Evolutionary conservation across 352 stramenopile species (phyloP), one percentile per base, ranked within the genome.

Genomic region (Pythium utonaiense): DNA sequence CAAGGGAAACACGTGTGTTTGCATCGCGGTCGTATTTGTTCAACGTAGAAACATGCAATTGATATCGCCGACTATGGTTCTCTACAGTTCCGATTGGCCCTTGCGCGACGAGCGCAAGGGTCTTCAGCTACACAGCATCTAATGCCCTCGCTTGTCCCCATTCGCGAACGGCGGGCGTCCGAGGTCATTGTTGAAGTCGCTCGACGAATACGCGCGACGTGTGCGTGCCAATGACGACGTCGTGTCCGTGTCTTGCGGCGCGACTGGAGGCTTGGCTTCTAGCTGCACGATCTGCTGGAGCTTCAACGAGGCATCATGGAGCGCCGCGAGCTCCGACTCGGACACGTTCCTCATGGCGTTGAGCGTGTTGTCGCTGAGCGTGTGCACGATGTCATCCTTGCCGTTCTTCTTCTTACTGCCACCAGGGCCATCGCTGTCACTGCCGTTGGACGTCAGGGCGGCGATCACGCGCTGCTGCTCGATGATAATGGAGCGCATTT

Each of bases 401-500:
- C 53, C 38, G 9, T 33, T 33, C 22, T 63, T 59, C 31, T 62
- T 68, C 16, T 14, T 47, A 0, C 45, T 27, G 14, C 30, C 40
- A 2, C 48, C 34, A 2, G 22, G 45, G 14, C 42, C 55, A 24
- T 79, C 71, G 44, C 62, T 79, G 36, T 79, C 71, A 31, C 65
- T 77, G 6, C 71, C 71, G 19, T 54, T 74, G 12, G 53, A 48
- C 3, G 71, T 74, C 3, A 79, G 38, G 3, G 64, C 71, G 4
- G 64, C 36, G 45, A 79, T 79, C 30, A 79, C 65, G 13, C 71
- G 71, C 62, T 79, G 71, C 57, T 79, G 71, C 60, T 79, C 71
- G 9, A 79, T 64, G 57, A 79, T 79, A 56, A 79, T 79, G 14
- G 67, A 72, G 14, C 70, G 70, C 71, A 79, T 77, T 27, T 79